Base-by-base conservation (phyloP, 148 eudicot genomes). In the Hydrangea macrophylla region DNA sequence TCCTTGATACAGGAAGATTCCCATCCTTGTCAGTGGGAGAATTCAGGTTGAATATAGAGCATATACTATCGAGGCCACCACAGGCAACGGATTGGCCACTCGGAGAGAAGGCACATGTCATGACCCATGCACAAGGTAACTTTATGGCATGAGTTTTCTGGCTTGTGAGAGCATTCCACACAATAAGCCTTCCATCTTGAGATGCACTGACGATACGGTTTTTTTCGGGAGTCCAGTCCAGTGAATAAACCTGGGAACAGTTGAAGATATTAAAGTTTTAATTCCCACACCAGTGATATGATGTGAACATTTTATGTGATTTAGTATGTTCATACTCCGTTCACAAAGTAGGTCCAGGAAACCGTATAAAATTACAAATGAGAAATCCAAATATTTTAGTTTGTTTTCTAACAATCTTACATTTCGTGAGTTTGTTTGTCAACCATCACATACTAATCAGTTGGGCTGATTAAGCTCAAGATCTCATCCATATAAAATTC, bases 101-200 rank as follows among this genome's bases (percentile, higher is more conserved):
- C 15, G 97, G 97, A 55, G 98, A 94, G 84, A 94, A 94, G 4
- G 98, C 96, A 76, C 96, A 94, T 2, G 98, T 85, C 98, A 88
- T 94, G 62, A 94, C 98, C 98, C 98, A 94, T 24, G 98, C 90
- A 84, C 97, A 90, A 58, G 98, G 98, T 42, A 93, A 83, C 86
- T 90, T 93, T 58, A 93, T 93, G 70, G 90, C 86, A 82, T 93
- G 97, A 66, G 89, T 93, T 77, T 93, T 93, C 81, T 93, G 98
- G 90, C 98, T 93, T 8, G 98, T 93, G 53, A 93, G 85, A 69
- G 96, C 94, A 82, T 93, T 93, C 98, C 97, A 90, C 13, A 94
- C 97, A 40, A 94, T 94, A 65, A 94, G 80, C 65, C 98, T 84
- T 51, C 98, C 98, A 74, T 94, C 98, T 82, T 94, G 97, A 70